phyloP scores from a whole-genome alignment of 305 asterid species.

The Striga hermonthica region DNA sequence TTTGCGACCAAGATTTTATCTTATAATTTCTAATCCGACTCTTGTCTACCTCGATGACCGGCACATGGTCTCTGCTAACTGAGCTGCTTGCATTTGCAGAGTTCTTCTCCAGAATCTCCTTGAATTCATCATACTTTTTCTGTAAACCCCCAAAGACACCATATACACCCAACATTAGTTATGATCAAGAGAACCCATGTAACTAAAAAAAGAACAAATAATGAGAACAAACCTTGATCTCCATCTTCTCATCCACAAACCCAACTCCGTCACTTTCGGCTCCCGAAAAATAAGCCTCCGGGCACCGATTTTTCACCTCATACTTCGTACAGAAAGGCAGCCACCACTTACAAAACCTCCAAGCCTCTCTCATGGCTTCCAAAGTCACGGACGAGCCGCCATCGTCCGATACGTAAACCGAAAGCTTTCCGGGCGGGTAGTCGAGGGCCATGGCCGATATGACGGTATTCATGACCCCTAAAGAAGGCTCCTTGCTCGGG shows the following conservation, averaged over 20 bases:
- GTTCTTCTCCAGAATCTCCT: constrained; percentile 34
- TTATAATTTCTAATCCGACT: no score
- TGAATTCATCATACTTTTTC: constrained; percentile 35
- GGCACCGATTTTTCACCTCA: constrained; percentile 57
- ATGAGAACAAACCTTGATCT: constrained; percentile 35
- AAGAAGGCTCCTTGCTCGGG: constrained; percentile 39
- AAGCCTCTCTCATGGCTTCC: constrained; percentile 59
- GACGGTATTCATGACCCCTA: constrained; percentile 42
- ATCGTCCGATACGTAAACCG: constrained; percentile 61
- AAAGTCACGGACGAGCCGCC: constrained; percentile 60
- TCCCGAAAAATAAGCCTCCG: constrained; percentile 47
- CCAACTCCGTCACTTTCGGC: constrained; percentile 23
- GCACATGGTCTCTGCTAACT: constrained; percentile 36
- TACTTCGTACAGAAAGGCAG: constrained; percentile 68
- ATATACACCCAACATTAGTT: neutral
- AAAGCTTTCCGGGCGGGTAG: constrained; percentile 42
- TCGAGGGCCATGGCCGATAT: constrained; percentile 41
- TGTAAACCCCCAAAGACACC: constrained; percentile 26
- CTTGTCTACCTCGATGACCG: constrained; percentile 36
- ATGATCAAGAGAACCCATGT: neutral
- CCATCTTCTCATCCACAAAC: constrained; percentile 33
- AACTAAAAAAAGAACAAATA: neutral
- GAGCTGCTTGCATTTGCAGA: constrained; percentile 33
- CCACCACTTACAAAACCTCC: constrained; percentile 59
- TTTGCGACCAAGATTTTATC: no score